phyloP scores from a whole-genome alignment of 257 asterid genomes.

The Thymus mandschuricus region DNA sequence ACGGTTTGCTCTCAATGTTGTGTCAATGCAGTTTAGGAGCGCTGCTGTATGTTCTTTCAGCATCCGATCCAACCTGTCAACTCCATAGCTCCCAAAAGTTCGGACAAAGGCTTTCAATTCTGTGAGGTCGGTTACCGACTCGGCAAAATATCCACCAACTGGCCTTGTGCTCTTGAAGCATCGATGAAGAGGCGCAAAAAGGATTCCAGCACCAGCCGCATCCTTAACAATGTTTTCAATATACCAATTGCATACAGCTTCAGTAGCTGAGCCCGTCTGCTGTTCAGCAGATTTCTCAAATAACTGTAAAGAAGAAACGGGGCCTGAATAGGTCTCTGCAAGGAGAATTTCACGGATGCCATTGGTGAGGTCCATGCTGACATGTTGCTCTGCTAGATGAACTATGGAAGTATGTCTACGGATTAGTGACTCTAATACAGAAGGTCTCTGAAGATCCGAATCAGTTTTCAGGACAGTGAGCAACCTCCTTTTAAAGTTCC shows the following conservation, averaged over 20 bases:
- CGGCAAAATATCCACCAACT: constrained; percentile 96
- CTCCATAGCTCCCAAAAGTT: constrained; percentile 92
- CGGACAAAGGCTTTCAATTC: constrained; percentile 89
- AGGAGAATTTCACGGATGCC: constrained; percentile 94
- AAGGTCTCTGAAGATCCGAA: constrained; percentile 94
- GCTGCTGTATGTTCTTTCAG: constrained; percentile 98
- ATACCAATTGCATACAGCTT: constrained; percentile 95
- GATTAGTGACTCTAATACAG: constrained; percentile 80
- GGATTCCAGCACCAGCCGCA: constrained; percentile 79
- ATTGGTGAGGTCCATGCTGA: constrained; percentile 98
- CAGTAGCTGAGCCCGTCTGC: constrained; percentile 85
- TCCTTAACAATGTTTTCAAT: constrained; percentile 94
- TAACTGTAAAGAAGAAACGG: constrained; percentile 91
- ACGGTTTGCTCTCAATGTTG: constrained; percentile 86
- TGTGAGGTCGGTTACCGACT: constrained; percentile 76
- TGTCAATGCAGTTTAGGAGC: constrained; percentile 88
- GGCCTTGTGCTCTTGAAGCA: constrained; percentile 96
- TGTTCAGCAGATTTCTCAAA: constrained; percentile 86
- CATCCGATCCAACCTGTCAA: constrained; percentile 85
- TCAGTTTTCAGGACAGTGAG: constrained; percentile 91
- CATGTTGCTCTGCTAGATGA: constrained; percentile 96
- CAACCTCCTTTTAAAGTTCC: constrained; percentile 89
- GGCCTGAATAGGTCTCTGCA: constrained; percentile 88
- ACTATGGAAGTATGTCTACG: constrained; percentile 85
- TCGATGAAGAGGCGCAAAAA: constrained; percentile 86